These are phyloP conservation scores for Plasmodium yoelii DNA, from an alignment of 169 alveolate species.

Conservation along the genomic window DNA sequence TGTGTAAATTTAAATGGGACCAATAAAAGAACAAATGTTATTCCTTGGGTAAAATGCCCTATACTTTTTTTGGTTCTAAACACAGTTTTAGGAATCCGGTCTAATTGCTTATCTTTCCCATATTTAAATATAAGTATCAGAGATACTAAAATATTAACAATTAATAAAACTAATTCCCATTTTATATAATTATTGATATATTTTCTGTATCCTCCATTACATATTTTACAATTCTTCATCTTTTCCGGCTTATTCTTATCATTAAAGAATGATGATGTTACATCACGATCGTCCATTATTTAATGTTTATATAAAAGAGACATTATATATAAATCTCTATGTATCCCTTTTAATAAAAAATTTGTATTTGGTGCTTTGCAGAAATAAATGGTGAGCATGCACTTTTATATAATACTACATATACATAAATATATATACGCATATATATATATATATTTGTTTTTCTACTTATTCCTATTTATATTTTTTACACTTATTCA, in stretches of 20 bases:
- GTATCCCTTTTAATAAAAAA: no score
- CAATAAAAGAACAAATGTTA: constrained; percentile 26
- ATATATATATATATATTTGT: no score
- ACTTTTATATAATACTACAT: not conserved
- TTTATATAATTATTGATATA: constrained; percentile 13
- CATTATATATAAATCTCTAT: no score
- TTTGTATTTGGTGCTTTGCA: no score
- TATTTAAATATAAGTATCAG: constrained; percentile 35
- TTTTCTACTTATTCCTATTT: no score
- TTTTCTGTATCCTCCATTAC: constrained; percentile 13
- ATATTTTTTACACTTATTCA: no score
- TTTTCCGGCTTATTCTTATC: not conserved
- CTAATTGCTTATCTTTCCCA: constrained; percentile 19
- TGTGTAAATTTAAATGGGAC: constrained; percentile 54
- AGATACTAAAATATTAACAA: constrained; percentile 15
- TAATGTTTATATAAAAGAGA: not conserved
- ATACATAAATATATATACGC: not conserved
- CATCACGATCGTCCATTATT: constrained; percentile 39
- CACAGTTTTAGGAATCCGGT: not conserved
- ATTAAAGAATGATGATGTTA: constrained; percentile 14
- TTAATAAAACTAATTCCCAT: constrained; percentile 53
- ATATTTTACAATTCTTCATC: constrained; percentile 11
- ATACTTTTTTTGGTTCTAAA: constrained; percentile 35
- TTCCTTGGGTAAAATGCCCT: constrained; percentile 56
- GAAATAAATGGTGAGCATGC: no score